A percentile compares a stretch with the other conserved stretches of the same genome.
phyloP scores from a whole-genome alignment of 352 stramenopile genomes.

The Globisporangium spiculum region DNA sequence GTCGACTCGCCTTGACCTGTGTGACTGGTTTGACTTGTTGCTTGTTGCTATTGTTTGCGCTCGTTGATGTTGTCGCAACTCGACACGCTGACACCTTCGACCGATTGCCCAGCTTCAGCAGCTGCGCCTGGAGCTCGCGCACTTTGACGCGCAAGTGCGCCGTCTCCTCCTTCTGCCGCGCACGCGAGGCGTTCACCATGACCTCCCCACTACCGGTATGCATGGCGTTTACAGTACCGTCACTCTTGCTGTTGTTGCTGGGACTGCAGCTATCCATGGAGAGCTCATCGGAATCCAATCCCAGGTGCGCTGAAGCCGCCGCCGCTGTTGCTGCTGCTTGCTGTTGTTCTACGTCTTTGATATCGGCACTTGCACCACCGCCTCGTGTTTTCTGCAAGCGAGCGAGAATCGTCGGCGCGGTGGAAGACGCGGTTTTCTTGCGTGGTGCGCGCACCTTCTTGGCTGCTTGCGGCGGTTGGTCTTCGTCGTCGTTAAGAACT shows the following conservation, averaged over 20 bases:
- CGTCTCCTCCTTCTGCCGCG: conserved; percentile 48
- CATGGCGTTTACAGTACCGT: not conserved
- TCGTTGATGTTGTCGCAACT: not conserved
- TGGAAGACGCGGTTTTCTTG: not conserved
- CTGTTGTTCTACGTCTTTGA: no score
- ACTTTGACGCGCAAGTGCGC: conserved; percentile 37
- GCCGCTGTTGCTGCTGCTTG: no score
- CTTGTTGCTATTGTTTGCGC: not conserved
- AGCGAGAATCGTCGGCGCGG: not conserved
- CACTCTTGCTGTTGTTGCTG: not conserved
- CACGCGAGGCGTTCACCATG: conserved; percentile 34
- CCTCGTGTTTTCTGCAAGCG: not conserved
- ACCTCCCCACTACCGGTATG: not conserved
- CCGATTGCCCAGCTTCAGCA: conserved; percentile 6
- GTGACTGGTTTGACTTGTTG: not conserved
- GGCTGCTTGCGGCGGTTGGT: not conserved
- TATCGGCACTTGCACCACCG: no score
- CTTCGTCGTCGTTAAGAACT: not conserved
- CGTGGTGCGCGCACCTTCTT: not conserved
- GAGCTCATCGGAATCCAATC: not conserved
- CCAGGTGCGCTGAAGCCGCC: not conserved
- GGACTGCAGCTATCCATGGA: not conserved
- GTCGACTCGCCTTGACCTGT: not conserved
- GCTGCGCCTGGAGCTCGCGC: conserved; percentile 39
- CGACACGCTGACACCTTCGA: not conserved